Conservation (phyloP, 805 yeast species). For the Candida multigemmis region DNA sequence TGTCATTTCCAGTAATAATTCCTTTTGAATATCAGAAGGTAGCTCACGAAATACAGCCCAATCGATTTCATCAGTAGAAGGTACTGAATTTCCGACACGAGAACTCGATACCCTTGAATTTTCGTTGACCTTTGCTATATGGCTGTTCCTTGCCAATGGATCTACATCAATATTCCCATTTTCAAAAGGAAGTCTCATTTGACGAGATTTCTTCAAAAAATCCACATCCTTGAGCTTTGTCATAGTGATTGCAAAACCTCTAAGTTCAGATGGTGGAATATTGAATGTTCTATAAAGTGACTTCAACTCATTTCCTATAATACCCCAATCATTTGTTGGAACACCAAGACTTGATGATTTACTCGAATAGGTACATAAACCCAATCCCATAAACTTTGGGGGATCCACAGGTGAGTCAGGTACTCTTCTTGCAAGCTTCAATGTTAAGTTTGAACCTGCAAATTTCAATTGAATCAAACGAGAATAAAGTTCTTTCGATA, state of each 20-base stretch:
- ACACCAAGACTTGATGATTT: constrained; percentile 53
- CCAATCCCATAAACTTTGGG: constrained; percentile 78
- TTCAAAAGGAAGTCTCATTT: constrained; percentile 13
- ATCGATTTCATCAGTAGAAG: constrained; percentile 39
- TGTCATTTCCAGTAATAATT: constrained; percentile 44
- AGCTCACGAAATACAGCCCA: constrained; percentile 55
- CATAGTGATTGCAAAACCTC: constrained; percentile 75
- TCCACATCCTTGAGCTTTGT: constrained; percentile 42
- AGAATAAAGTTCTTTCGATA: constrained; percentile 50
- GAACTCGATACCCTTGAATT: constrained; percentile 9
- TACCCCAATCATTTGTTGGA: constrained; percentile 50
- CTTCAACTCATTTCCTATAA: constrained; percentile 52
- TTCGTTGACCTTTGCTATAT: constrained; percentile 8
- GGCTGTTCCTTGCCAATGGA: constrained; percentile 5
- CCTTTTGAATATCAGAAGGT: constrained; percentile 59
- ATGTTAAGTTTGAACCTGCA: constrained; percentile 48
- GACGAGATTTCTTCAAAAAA: constrained; percentile 9
- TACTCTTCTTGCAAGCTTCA: constrained; percentile 60
- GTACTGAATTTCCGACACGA: no score
- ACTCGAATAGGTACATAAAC: constrained; percentile 58
- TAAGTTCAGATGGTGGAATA: constrained; percentile 56
- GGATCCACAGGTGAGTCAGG: constrained; percentile 66
- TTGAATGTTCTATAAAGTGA: constrained; percentile 45
- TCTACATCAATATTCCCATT: constrained; percentile 6
- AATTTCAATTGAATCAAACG: constrained; percentile 41